These are phyloP conservation scores for Neoboletus magnificus DNA, from an alignment of 768 basidiomycete genomes.

Conservation along the genomic window DNA sequence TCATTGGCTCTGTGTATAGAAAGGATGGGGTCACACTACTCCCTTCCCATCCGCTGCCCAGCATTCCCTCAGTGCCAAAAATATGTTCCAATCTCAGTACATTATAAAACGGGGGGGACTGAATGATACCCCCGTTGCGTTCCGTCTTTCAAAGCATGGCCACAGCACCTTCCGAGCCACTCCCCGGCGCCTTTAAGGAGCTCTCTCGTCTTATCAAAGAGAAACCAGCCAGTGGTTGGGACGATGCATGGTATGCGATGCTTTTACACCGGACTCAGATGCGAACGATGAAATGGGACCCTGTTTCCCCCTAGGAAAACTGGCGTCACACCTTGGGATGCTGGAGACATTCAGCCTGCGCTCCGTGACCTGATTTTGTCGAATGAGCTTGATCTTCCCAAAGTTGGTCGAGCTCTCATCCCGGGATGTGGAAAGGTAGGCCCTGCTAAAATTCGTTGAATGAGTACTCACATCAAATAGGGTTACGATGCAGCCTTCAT, in stretches of 20 bases:
- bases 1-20: no score
- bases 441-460: background rate
- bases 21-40: no score
- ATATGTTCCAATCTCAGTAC: background rate
- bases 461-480: constrained; percentile 7
- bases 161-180: background rate
- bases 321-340: constrained; percentile 62
- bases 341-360: constrained; percentile 51
- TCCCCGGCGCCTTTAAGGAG: background rate
- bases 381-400: constrained; percentile 43
- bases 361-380: constrained; percentile 50
- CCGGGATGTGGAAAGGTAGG: constrained; percentile 55
- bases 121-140: background rate
- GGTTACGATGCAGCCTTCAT: constrained; percentile 21
- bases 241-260: constrained; percentile 15
- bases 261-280: background rate
- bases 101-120: background rate
- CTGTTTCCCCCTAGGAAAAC: constrained; percentile 37
- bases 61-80: background rate
- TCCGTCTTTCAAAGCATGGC: background rate
- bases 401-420: constrained; percentile 42
- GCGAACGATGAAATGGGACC: background rate
- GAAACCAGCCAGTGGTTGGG: constrained; percentile 15
- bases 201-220: constrained; percentile 10
- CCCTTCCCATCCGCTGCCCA: background rate